Conservation (phyloP, 805 yeast genomes). For the Ogataea minuta region DNA sequence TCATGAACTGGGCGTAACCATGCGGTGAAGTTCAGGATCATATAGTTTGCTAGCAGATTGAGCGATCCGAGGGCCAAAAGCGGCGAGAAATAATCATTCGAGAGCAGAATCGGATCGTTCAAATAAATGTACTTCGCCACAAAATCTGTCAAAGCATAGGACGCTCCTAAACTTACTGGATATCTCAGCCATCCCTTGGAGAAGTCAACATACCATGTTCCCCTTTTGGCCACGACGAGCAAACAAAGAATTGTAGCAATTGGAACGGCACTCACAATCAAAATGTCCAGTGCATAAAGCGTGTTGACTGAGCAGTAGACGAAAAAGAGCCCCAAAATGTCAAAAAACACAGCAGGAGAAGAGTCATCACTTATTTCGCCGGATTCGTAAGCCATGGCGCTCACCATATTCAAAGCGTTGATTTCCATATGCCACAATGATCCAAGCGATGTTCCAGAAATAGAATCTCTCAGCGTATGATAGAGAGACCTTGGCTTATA, state of each 20-base stretch:
- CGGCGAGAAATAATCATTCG: constrained; percentile 49
- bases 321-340: constrained; percentile 58
- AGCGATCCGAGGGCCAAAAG: constrained; percentile 47
- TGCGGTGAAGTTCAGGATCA: constrained; percentile 47
- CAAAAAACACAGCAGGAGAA: constrained; percentile 60
- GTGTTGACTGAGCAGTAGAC: constrained; percentile 49
- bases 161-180: constrained; percentile 53
- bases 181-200: constrained; percentile 50
- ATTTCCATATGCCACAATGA: constrained; percentile 86
- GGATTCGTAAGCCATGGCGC: constrained; percentile 40
- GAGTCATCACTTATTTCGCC: constrained; percentile 33
- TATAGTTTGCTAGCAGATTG: constrained; percentile 54
- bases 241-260: constrained; percentile 46
- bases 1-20: constrained; percentile 51
- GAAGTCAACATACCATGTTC: constrained; percentile 45
- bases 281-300: constrained; percentile 51
- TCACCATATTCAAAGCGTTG: constrained; percentile 60
- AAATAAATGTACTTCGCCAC: constrained; percentile 40
- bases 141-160: constrained; percentile 39
- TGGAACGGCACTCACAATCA: constrained; percentile 55
- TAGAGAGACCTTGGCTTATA: constrained; percentile 80
- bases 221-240: constrained; percentile 43
- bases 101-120: constrained; percentile 49
- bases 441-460: constrained; percentile 57
- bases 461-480: constrained; percentile 75